Evolutionary conservation across 768 basidiomycete genomes (phyloP).

Genomic region (Mycena galopus): DNA sequence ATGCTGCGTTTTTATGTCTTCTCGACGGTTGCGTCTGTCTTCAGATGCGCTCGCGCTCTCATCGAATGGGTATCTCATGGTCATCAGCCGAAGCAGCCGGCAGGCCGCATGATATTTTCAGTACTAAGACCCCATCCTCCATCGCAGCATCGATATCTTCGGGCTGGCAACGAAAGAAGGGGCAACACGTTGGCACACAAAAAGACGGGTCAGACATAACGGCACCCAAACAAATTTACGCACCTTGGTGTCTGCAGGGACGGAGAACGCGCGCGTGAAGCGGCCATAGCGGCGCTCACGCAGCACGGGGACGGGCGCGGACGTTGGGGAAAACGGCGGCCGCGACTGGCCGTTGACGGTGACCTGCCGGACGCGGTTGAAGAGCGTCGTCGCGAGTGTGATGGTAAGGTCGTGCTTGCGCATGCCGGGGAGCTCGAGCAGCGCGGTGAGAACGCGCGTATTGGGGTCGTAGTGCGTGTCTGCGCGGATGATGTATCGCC

Average conservation of each 20-base stretch:
- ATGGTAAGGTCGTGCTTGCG: constrained; percentile 69
- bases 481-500: constrained; percentile 65
- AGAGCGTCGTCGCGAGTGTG: constrained; percentile 69
- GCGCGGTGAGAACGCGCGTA: constrained; percentile 65
- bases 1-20: not conserved
- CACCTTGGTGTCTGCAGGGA: constrained; percentile 70
- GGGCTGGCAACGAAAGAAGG: constrained; percentile 53
- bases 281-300: constrained; percentile 67
- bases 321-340: constrained; percentile 50
- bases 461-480: constrained; percentile 71
- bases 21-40: constrained; percentile 7
- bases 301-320: not conserved
- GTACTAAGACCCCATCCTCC: constrained; percentile 71
- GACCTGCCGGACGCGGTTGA: constrained; percentile 74
- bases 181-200: constrained; percentile 33
- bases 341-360: constrained; percentile 63
- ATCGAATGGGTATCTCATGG: constrained; percentile 65
- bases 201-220: constrained; percentile 36
- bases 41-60: constrained; percentile 41
- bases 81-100: constrained; percentile 59
- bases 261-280: constrained; percentile 64
- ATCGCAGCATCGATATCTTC: constrained; percentile 68
- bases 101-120: constrained; percentile 66
- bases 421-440: constrained; percentile 80
- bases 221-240: constrained; percentile 39